Evolutionary conservation across 164 flowering plant genomes (phyloP).

Genomic region (Liquidambar formosana): DNA sequence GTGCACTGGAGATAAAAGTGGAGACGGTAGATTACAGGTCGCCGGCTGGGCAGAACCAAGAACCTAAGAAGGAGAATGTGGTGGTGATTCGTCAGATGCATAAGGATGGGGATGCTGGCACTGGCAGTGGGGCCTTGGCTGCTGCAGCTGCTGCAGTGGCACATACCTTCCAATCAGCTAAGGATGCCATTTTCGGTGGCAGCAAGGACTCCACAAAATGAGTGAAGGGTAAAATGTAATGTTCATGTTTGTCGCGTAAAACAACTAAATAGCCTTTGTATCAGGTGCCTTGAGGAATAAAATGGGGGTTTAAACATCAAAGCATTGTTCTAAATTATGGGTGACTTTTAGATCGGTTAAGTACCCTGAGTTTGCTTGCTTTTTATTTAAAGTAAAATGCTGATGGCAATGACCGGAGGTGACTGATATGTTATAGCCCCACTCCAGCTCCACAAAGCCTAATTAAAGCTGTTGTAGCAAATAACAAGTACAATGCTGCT

Average conservation of each 20-base stretch:
- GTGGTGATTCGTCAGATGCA: slow-evolving; percentile 30
- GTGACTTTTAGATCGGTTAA: too few species aligned
- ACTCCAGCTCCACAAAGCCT: too few species aligned
- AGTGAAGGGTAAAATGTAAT: neutral
- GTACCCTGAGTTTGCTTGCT: too few species aligned
- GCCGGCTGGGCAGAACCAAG: slow-evolving; percentile 28
- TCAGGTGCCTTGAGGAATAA: too few species aligned
- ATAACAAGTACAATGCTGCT: too few species aligned
- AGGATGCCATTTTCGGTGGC: slow-evolving; percentile 30
- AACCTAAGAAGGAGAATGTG: slow-evolving; percentile 24
- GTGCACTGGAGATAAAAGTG: slow-evolving; percentile 32
- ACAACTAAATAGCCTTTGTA: neutral
- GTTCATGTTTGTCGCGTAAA: neutral
- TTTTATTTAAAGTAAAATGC: too few species aligned
- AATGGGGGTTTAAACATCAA: too few species aligned
- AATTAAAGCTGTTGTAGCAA: too few species aligned
- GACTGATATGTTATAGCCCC: too few species aligned
- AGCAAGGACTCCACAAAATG: slow-evolving; percentile 6
- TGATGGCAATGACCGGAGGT: too few species aligned
- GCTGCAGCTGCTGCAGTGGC: slow-evolving; percentile 25
- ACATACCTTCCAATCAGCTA: slow-evolving; percentile 30
- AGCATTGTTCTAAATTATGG: too few species aligned
- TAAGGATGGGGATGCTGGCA: neutral
- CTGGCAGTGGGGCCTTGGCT: slow-evolving; percentile 7
- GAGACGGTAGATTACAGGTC: slow-evolving; percentile 39